These are phyloP conservation scores for Hura crepitans DNA, from an alignment of 441 rosid genomes.

Conservation along the genomic window DNA sequence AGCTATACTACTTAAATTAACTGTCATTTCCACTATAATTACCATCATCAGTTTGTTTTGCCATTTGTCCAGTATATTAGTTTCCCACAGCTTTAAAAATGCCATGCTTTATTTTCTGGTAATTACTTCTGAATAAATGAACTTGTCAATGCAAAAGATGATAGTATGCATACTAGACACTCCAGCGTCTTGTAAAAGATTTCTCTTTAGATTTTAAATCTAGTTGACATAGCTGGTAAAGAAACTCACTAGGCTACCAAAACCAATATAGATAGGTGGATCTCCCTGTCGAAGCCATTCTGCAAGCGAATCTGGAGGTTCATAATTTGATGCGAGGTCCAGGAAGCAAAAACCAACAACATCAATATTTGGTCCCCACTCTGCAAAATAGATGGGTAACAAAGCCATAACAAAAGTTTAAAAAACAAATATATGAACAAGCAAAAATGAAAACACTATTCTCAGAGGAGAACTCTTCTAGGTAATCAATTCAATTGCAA, in stretches of 20 bases:
- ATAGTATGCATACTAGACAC: background rate
- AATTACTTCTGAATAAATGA: background rate
- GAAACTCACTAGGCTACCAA: constrained; percentile 94
- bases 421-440: background rate
- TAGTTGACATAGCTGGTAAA: background rate
- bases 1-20: background rate
- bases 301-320: constrained; percentile 79
- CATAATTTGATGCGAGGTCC: constrained; percentile 94
- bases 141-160: background rate
- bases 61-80: background rate
- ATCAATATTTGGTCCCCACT: constrained; percentile 95
- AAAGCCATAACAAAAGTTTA: constrained; percentile 17
- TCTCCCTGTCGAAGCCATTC: constrained; percentile 79
- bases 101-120: background rate
- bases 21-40: background rate
- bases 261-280: constrained; percentile 91
- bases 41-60: background rate
- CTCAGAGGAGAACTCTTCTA: background rate
- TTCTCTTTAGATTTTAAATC: background rate
- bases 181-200: background rate
- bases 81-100: background rate
- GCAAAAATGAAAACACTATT: background rate
- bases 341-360: constrained; percentile 99
- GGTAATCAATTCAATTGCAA: background rate
- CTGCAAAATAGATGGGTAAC: constrained; percentile 34